phyloP scores from a whole-genome alignment of 768 basidiomycete species.

The Lactarius sp. region DNA sequence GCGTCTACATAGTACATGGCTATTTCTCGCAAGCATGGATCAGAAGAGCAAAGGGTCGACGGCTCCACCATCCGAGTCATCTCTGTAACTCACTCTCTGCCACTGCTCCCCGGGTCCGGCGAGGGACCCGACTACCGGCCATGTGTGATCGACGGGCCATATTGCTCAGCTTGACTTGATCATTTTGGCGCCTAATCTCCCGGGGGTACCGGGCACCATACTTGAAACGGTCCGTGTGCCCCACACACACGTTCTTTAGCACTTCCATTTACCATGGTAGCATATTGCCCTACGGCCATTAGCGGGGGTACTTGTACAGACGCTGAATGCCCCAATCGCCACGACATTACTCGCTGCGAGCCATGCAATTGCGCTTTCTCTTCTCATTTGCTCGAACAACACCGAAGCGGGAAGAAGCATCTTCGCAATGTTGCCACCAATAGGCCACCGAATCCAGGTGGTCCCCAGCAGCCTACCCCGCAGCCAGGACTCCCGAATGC shows the following conservation, averaged over 20 bases:
- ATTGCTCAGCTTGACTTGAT: too few species aligned
- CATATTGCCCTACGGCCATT: conserved; percentile 8
- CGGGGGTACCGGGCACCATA: too few species aligned
- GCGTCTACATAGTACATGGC: too few species aligned
- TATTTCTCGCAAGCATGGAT: too few species aligned
- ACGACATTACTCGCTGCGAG: conserved; percentile 28
- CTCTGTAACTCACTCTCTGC: too few species aligned
- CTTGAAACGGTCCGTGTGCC: not conserved
- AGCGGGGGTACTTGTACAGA: conserved; percentile 23
- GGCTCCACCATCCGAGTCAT: too few species aligned
- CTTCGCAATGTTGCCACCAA: conserved; percentile 13
- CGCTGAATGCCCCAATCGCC: conserved; percentile 20
- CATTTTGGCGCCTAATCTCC: too few species aligned
- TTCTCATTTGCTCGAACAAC: conserved; percentile 1
- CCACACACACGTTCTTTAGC: not conserved
- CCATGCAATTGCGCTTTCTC: conserved; percentile 22
- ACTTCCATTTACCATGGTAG: conserved; percentile 13
- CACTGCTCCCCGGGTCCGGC: too few species aligned
- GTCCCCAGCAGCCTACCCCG: not conserved
- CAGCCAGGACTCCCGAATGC: not conserved
- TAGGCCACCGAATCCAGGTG: not conserved
- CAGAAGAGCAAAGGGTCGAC: too few species aligned
- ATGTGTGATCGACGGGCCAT: too few species aligned
- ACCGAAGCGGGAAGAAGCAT: conserved; percentile 2
- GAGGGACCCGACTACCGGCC: too few species aligned